Percentiles rank a stretch among this genome's conserved stretches.
phyloP scores from a whole-genome alignment of 305 asterid species.

The Fraxinus sp. region DNA sequence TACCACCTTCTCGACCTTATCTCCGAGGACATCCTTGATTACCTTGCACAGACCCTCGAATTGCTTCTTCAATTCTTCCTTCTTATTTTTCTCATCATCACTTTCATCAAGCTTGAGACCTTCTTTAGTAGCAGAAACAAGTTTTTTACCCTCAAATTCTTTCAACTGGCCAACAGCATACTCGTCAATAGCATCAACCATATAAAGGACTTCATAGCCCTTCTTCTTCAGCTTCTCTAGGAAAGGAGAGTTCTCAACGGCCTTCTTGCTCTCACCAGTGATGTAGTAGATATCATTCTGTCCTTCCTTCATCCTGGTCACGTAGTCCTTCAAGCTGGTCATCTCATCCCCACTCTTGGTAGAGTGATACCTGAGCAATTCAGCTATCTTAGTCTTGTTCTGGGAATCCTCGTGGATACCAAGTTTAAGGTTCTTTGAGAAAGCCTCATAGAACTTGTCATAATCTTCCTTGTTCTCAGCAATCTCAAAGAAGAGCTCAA shows the following conservation, averaged over 20 bases:
- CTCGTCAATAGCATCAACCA: neutral
- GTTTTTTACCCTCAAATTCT: neutral
- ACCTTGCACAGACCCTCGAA: neutral
- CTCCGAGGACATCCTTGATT: neutral
- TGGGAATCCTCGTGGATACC: neutral
- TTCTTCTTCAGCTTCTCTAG: neutral
- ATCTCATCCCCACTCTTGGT: neutral
- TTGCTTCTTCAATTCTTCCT: neutral
- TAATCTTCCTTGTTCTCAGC: neutral
- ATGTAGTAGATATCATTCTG: neutral
- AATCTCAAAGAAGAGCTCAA: neutral
- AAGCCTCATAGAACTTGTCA: neutral
- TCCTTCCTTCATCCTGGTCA: neutral
- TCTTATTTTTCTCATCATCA: neutral
- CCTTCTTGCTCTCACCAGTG: neutral
- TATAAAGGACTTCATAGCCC: neutral
- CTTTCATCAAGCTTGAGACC: neutral
- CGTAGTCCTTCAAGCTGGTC: neutral
- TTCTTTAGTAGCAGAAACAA: neutral
- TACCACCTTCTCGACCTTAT: neutral
- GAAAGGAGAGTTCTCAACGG: neutral
- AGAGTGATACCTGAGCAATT: neutral
- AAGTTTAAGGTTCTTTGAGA: neutral
- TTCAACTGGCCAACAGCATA: neutral
- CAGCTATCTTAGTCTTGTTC: neutral